phyloP scores from a whole-genome alignment of 2,329 filamentous ascomycete genomes.

The Colletotrichum kahawae region DNA sequence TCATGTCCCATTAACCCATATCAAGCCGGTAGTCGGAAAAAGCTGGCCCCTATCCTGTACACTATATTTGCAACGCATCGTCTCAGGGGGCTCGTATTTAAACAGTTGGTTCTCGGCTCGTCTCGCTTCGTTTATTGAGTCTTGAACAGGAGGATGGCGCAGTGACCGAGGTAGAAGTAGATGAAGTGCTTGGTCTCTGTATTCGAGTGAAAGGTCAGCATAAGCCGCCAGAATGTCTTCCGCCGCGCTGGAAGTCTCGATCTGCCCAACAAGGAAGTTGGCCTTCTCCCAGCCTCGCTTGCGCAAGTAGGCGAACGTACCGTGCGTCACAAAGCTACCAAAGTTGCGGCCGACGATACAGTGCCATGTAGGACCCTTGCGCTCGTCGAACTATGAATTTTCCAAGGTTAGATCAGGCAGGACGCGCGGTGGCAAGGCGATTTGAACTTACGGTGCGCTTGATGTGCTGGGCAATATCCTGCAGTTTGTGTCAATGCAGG shows the following conservation, averaged over 20 bases:
- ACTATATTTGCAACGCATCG: background rate
- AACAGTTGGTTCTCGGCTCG: background rate
- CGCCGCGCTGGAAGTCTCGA: background rate
- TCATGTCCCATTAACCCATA: conserved; percentile 17
- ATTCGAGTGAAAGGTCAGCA: conserved; percentile 11
- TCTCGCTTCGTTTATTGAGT: conserved; percentile 71
- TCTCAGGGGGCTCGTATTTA: background rate
- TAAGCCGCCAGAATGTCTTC: background rate
- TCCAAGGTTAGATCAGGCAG: background rate
- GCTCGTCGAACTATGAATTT: conserved; percentile 82
- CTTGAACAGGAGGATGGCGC: conserved; percentile 98
- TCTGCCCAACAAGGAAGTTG: background rate
- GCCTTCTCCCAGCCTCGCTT: background rate
- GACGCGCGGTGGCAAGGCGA: background rate
- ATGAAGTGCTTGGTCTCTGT: conserved; percentile 99
- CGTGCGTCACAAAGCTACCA: conserved; percentile 97
- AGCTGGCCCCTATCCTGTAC: background rate
- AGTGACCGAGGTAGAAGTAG: conserved; percentile 99
- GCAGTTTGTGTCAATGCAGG: background rate
- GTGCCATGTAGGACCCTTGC: conserved; percentile 98
- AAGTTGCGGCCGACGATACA: conserved; percentile 99
- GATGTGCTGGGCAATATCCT: conserved; percentile 96
- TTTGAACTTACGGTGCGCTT: conserved; percentile 77
- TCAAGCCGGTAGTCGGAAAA: background rate
- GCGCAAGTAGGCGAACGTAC: conserved; percentile 57